phyloP scores from a whole-genome alignment of 768 basidiomycete genomes.

The Suillus weaverae region DNA sequence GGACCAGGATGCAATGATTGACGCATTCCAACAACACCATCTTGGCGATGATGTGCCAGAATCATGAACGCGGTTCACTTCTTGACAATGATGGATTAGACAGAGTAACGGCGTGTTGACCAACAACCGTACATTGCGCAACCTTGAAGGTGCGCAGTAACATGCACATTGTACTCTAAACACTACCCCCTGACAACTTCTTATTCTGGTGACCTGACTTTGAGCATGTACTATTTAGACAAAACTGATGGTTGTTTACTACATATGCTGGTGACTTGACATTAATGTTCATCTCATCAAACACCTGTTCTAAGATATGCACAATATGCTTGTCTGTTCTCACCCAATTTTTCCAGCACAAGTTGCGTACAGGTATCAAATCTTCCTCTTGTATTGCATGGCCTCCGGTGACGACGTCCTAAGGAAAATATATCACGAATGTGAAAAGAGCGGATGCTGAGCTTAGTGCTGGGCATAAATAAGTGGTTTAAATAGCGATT shows the following conservation, averaged over 20 bases:
- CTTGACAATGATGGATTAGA: conserved; percentile 20
- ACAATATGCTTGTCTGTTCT: neutral
- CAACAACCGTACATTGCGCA: neutral
- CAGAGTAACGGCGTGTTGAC: neutral
- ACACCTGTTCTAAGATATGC: neutral
- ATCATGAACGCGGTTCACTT: conserved; percentile 13
- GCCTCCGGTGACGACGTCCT: neutral
- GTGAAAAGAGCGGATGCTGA: conserved; percentile 8
- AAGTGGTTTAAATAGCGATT: conserved; percentile 4
- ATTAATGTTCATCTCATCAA: neutral
- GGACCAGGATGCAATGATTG: conserved; percentile 81
- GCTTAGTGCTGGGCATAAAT: conserved; percentile 11
- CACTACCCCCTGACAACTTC: conserved; percentile 1
- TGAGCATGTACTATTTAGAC: conserved; percentile 7
- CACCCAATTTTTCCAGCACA: neutral
- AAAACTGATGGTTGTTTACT: conserved; percentile 4
- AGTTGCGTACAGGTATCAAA: neutral
- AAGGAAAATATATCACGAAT: neutral
- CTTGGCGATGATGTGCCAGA: conserved; percentile 31
- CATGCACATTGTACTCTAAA: conserved; percentile 5
- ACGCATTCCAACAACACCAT: conserved; percentile 66
- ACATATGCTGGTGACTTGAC: neutral
- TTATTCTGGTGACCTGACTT: neutral
- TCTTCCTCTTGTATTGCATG: neutral
- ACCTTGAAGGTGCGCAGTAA: conserved; percentile 8